Conservation (phyloP, 1,284 basidiomycete genomes). For the Anthracocystis setariae region DNA sequence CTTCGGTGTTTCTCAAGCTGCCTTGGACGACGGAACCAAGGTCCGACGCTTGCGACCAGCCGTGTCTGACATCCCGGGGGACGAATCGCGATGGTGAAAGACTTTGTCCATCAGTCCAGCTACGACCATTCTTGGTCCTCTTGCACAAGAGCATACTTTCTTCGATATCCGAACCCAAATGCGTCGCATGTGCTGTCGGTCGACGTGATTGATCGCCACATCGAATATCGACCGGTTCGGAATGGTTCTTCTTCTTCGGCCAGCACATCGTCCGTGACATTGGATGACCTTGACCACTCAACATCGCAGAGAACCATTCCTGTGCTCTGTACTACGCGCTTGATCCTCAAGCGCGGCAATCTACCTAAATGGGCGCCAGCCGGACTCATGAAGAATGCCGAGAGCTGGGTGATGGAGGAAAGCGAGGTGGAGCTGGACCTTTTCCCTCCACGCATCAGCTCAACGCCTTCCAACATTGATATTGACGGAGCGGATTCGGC, state of each 20-base stretch:
- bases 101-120: conserved; percentile 46
- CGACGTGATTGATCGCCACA: conserved; percentile 84
- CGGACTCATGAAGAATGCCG: conserved; percentile 73
- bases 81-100: conserved; percentile 38
- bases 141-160: conserved; percentile 78
- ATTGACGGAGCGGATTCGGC: not conserved
- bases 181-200: conserved; percentile 92
- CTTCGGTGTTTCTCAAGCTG: too few relatives aligned
- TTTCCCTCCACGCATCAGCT: conserved; percentile 25
- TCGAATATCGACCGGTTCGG: conserved; percentile 55
- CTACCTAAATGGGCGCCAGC: conserved; percentile 89
- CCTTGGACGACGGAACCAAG: too few relatives aligned
- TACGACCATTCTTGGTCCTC: conserved; percentile 55
- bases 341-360: conserved; percentile 89
- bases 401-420: conserved; percentile 67
- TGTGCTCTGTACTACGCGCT: conserved; percentile 84
- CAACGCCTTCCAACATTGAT: not conserved
- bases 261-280: conserved; percentile 27
- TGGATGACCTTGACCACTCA: conserved; percentile 60
- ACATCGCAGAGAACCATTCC: conserved; percentile 70
- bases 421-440: conserved; percentile 65
- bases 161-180: conserved; percentile 96
- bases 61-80: too few relatives aligned
- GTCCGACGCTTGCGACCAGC: too few relatives aligned
- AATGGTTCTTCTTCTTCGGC: conserved; percentile 16